A percentile compares a stretch with the other conserved stretches of the same genome.
These are phyloP conservation scores for Ustilago tritici DNA, from an alignment of 1,284 basidiomycete genomes.

Conservation along the genomic window DNA sequence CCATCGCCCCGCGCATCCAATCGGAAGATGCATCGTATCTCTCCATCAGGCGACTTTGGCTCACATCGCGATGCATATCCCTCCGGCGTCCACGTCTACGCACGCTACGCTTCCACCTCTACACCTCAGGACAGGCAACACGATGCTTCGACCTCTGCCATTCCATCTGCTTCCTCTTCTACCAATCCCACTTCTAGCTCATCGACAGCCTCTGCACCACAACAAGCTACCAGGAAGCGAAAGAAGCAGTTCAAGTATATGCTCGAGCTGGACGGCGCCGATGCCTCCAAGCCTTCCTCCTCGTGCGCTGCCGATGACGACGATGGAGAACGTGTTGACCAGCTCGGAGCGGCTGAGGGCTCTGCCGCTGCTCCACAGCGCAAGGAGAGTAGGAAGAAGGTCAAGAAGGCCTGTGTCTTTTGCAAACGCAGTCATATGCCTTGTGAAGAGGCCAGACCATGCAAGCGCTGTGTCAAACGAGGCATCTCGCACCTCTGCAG, in stretches of 20 bases:
- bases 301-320: constrained; percentile 18
- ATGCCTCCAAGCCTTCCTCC: constrained; percentile 10
- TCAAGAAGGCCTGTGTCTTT: constrained; percentile 54
- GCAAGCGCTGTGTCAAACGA: constrained; percentile 48
- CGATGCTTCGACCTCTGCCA: background rate
- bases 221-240: constrained; percentile 23
- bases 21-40: background rate
- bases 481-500: constrained; percentile 51
- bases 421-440: constrained; percentile 59
- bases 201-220: constrained; percentile 2
- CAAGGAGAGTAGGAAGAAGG: constrained; percentile 50
- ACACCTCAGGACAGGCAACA: constrained; percentile 4
- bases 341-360: background rate
- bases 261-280: constrained; percentile 27
- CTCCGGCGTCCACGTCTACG: background rate
- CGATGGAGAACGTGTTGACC: constrained; percentile 13
- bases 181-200: constrained; percentile 9
- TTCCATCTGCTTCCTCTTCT: background rate
- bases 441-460: constrained; percentile 42
- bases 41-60: constrained; percentile 8
- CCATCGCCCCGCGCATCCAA: constrained; percentile 11
- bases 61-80: constrained; percentile 9
- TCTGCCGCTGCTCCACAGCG: constrained; percentile 6
- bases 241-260: constrained; percentile 59
- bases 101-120: background rate